These are phyloP conservation scores for Aspergillus sp. DNA, from an alignment of 2,329 filamentous ascomycete species.

Conservation along the genomic window DNA sequence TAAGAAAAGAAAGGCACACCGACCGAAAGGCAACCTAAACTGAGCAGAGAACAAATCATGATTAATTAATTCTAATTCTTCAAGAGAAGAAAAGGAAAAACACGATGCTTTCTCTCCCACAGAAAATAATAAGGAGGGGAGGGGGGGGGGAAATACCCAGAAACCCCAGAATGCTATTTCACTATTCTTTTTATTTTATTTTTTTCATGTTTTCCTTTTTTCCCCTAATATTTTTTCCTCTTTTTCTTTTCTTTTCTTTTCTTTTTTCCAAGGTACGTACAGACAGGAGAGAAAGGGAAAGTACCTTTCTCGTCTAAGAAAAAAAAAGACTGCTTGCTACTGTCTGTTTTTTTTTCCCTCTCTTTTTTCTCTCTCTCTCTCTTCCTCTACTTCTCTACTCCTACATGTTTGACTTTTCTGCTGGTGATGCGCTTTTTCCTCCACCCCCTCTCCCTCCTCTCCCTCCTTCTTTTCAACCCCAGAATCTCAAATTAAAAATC, in stretches of 20 bases:
- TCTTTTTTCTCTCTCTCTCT: neutral
- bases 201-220: neutral
- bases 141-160: neutral
- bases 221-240: neutral
- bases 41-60: neutral
- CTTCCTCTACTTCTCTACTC: slow-evolving; percentile 1
- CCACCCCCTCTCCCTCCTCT: slow-evolving; percentile 2
- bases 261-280: neutral
- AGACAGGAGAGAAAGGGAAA: neutral
- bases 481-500: neutral
- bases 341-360: slow-evolving; percentile 1
- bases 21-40: neutral
- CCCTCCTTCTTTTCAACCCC: slow-evolving; percentile 5
- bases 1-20: neutral
- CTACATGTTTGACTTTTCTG: neutral
- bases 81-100: neutral
- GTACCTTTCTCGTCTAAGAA: neutral
- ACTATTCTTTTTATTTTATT: neutral
- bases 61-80: neutral
- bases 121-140: neutral
- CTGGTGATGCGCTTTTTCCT: slow-evolving; percentile 5
- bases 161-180: neutral
- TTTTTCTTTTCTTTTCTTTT: neutral
- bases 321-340: neutral
- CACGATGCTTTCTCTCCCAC: neutral